phyloP scores from a whole-genome alignment of 441 rosid genomes.

The Metrosideros polymorpha region DNA sequence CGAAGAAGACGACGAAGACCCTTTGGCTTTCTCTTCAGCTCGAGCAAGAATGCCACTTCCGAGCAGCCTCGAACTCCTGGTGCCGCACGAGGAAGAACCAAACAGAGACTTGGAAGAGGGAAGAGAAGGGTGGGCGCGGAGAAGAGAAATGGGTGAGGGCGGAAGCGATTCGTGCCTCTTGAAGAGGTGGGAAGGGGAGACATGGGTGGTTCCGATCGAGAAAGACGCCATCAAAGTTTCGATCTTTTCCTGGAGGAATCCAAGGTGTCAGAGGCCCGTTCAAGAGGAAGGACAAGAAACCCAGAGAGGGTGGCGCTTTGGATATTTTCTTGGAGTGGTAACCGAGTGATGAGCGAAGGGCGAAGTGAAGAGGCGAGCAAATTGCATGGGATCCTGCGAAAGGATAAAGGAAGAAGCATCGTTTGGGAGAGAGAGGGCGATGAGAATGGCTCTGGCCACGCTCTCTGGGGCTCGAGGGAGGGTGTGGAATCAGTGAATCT shows the following conservation, averaged over 20 bases:
- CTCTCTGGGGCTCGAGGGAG: not conserved
- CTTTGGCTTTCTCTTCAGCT: constrained; percentile 69
- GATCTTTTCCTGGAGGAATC: not conserved
- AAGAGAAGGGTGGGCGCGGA: constrained; percentile 1
- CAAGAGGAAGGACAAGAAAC: not conserved
- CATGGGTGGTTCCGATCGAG: constrained; percentile 25
- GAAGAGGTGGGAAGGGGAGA: constrained; percentile 20
- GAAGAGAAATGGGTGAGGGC: constrained; percentile 14
- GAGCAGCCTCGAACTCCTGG: constrained; percentile 29
- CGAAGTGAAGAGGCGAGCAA: not conserved
- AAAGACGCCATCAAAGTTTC: constrained; percentile 44
- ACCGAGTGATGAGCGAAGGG: not conserved
- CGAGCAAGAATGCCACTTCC: constrained; percentile 39
- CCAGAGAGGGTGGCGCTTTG: not conserved
- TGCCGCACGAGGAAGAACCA: constrained; percentile 16
- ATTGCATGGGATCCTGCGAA: not conserved
- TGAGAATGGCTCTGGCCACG: not conserved
- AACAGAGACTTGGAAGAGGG: constrained; percentile 16
- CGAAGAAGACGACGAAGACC: constrained; percentile 32
- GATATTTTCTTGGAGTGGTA: not conserved
- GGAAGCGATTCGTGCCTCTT: constrained; percentile 5
- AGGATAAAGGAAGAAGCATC: not conserved
- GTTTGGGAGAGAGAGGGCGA: not conserved
- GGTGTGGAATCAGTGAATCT: not conserved
- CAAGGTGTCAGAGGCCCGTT: no score